Base-by-base conservation (phyloP, 108 stramenopile species). In the Discostella stelligeroides region DNA sequence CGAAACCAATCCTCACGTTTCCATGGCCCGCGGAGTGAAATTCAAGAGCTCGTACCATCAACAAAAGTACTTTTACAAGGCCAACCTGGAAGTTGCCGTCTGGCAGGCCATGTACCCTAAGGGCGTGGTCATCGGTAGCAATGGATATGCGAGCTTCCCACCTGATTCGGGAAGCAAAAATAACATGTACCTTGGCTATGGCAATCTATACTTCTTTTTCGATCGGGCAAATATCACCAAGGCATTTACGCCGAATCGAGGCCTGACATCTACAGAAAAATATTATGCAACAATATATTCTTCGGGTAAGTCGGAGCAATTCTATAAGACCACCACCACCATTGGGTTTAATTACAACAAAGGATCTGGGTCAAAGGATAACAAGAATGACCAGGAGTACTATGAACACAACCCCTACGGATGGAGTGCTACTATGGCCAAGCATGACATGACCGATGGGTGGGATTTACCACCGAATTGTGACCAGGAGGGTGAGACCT, bases 51-150 rank as follows among this genome's bases (percentile, higher is more conserved):
- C 88, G 25, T 87, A 84, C 25, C 90, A 92, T 54, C 34, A 70
- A 17, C 37, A 73, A 9, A 83, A 90, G 55, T 95, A 90, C 59
- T 73, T 80, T 64, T 89, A 90, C 72, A 82, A 84, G 12, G 72
- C 84, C 60, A 95, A 95, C 76, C 75, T 92, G 27, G 93, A 95
- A 60, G 85, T 95, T n/a, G 89, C 93, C 24, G 89, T 90, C 14
- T 95, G 93, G 93, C 93, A 95, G 80, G 76, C 90, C 47, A 95
- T 95, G 93, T 95, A 95, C 54, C 93, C 93, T 12, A 85, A 90
- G 20, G 93, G 93, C 51, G 85, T 86, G 0, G 86, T 88, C 54
- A 95, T 95, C 60, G 93, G 93, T 21, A 86, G 85, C 24, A 68
- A 66, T 3, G 86, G 89, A 2, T 89, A 87, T 56, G 93, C 93